Percentiles rank a stretch among this genome's conserved stretches.
phyloP scores from a whole-genome alignment of 306 rosid genomes.

The Sicyos baderoa region DNA sequence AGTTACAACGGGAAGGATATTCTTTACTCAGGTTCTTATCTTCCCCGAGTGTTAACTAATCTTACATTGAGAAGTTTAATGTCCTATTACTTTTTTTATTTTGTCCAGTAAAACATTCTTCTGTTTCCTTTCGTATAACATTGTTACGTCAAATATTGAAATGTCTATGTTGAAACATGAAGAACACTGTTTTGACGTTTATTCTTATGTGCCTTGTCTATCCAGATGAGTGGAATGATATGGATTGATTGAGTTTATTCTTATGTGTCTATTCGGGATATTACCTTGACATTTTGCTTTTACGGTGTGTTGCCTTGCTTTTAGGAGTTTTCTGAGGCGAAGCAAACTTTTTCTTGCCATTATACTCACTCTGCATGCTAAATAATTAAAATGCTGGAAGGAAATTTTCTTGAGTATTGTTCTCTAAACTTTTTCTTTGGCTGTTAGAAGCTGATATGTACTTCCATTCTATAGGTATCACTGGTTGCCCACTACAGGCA shows the following conservation, averaged over 20 bases:
- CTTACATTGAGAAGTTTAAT: neutral
- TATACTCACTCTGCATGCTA: neutral
- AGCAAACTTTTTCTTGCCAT: neutral
- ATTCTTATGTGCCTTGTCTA: neutral
- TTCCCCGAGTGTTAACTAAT: conserved; percentile 6
- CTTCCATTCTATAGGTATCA: conserved; percentile 53
- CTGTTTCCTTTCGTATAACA: neutral
- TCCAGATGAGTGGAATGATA: neutral
- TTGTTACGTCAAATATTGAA: neutral
- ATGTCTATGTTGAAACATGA: neutral
- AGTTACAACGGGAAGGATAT: conserved; percentile 85
- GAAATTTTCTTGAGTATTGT: neutral
- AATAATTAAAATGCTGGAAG: neutral
- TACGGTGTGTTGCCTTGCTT: neutral
- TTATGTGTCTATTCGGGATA: too few species aligned
- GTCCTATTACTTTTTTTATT: neutral
- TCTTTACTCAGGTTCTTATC: conserved; percentile 70
- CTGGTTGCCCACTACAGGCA: conserved; percentile 91
- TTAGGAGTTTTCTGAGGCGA: neutral
- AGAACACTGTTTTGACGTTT: neutral
- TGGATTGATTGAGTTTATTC: neutral
- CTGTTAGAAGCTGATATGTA: conserved; percentile 12
- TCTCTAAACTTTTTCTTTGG: neutral
- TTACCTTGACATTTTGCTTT: neutral
- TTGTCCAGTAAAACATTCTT: neutral